Evolutionary conservation across 768 basidiomycete species (phyloP), one percentile per base, ranked within the genome.

Genomic region (Lyophyllum decastes): DNA sequence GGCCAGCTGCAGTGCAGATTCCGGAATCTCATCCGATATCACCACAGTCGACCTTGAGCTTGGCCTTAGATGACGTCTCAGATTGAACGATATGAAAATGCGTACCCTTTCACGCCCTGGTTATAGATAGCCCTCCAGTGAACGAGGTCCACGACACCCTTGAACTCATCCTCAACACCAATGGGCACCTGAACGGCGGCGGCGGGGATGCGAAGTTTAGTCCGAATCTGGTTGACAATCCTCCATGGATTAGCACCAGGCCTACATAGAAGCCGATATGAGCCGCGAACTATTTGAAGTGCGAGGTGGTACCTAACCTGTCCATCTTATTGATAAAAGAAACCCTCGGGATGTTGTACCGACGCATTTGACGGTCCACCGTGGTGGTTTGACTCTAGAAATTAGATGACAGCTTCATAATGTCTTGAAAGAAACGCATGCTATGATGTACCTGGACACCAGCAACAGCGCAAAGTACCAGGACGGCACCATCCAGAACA

Each of bases 291-390:
- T 19, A 9, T 0, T 10, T 48, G 27, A 41, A 24, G 40, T 11
- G 17, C 14, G 4, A 25, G 12, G n/a, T 9, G 21, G 4, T 27
- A 1, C 43, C 6, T 17, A 92, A 30, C 92, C 94, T 84, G 68
- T 98, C 96, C 96, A 98, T 98, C 76, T 98, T 98, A 76, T 98
- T 98, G 68, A 98, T 86, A 72, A 97, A 98, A 5, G 94, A 97
- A 58, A 99, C 83, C 44, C 97, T 84, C 56, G 97, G 97, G 57
- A 99, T 93, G 66, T 89, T 89, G 70, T 99, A 99, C 34, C 97
- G 86, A 60, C 92, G 83, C 97, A 99, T 99, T 80, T 99, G 97
- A 58, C 97, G 82, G 76, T 99, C 97, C 35, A 99, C 97, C 12
- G 97, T 99, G 21, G 94, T 98, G 2, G 97, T 99, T 84, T 99